Evolutionary conservation across 331 rosid species (phyloP).

Genomic region (Prunus yedoensis): DNA sequence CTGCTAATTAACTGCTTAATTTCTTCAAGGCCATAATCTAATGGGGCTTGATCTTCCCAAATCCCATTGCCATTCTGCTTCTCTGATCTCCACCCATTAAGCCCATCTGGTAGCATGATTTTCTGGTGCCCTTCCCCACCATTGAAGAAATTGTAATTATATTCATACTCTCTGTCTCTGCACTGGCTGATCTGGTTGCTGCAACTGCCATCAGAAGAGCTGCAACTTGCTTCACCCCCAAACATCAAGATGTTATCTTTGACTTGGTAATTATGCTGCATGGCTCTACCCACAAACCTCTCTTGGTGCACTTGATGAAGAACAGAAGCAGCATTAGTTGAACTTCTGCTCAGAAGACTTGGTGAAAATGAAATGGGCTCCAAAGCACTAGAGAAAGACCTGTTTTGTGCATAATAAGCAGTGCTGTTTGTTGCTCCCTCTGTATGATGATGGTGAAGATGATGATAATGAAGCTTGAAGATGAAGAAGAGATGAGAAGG

Average conservation of each 20-base stretch:
- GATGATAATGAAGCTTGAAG: slow-evolving; percentile 39
- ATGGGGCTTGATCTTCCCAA: slow-evolving; percentile 28
- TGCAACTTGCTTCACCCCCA: slow-evolving; percentile 61
- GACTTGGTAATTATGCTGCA: slow-evolving; percentile 28
- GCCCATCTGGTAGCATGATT: slow-evolving; percentile 23
- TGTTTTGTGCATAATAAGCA: slow-evolving; percentile 11
- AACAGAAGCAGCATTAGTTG: slow-evolving; percentile 22
- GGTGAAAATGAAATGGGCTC: slow-evolving; percentile 45
- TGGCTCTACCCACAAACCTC: slow-evolving; percentile 28
- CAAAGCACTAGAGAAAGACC: slow-evolving; percentile 28
- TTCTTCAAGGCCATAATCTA: slow-evolving; percentile 67
- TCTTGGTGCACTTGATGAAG: slow-evolving; percentile 40
- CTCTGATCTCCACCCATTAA: slow-evolving; percentile 33
- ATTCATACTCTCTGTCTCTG: slow-evolving; percentile 29
- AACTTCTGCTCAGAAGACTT: slow-evolving; percentile 32
- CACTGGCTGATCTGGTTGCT: slow-evolving; percentile 26
- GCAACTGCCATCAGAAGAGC: slow-evolving; percentile 64
- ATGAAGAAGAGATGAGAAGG: slow-evolving; percentile 32
- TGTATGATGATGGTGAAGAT: slow-evolving; percentile 39
- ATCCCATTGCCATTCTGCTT: neutral
- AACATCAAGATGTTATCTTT: slow-evolving; percentile 33
- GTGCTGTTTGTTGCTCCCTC: slow-evolving; percentile 27
- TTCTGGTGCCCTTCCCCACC: slow-evolving; percentile 41
- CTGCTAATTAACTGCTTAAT: slow-evolving; percentile 57
- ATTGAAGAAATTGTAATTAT: slow-evolving; percentile 19